phyloP scores from a whole-genome alignment of 306 rosid genomes.

The Cucurbita moschata region DNA sequence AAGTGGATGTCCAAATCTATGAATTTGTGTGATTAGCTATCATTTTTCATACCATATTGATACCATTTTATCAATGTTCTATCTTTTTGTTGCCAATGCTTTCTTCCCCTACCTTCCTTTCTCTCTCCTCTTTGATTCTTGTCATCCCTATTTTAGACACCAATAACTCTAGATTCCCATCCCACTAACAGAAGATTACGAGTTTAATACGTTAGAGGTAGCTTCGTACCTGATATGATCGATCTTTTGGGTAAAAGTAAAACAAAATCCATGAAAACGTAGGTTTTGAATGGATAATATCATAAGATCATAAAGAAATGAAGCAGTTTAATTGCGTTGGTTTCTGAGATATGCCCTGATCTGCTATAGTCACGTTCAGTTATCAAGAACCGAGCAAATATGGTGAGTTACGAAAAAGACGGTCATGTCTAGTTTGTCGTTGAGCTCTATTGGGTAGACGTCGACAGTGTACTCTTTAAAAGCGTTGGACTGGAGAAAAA shows the following conservation, averaged over 20 bases:
- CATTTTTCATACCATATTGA: not conserved
- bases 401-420: not conserved
- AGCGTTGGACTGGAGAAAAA: not conserved
- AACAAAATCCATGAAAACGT: too few species aligned
- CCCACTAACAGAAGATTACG: not conserved
- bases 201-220: too few species aligned
- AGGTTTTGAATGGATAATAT: too few species aligned
- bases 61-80: not conserved
- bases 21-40: not conserved
- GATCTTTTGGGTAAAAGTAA: not conserved
- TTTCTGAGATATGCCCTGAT: too few species aligned
- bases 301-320: too few species aligned
- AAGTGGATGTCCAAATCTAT: not conserved
- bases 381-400: too few species aligned
- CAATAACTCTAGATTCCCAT: not conserved
- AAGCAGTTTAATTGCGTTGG: too few species aligned
- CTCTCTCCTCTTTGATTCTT: not conserved
- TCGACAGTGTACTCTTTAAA: too few species aligned
- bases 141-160: not conserved
- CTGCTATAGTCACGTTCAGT: not conserved
- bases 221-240: not conserved
- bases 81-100: not conserved
- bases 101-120: not conserved
- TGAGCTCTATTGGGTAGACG: too few species aligned
- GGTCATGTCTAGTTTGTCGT: not conserved